These are phyloP conservation scores for Albatrellus ellisii DNA, from an alignment of 768 basidiomycete species.

Conservation along the genomic window DNA sequence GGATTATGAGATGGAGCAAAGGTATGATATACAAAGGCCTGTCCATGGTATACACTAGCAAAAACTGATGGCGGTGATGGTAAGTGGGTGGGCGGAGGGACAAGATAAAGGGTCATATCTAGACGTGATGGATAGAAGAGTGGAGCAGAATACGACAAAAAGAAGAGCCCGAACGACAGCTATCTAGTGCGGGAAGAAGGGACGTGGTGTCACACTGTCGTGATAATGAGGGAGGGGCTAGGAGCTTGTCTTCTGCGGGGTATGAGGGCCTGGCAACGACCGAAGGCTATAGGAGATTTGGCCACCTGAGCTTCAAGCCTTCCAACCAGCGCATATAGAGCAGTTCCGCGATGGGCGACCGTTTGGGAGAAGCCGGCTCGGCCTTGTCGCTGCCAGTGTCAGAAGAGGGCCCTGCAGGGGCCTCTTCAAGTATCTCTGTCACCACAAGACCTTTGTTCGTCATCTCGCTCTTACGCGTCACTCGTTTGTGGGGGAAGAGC, in stretches of 20 bases:
- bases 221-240: background rate
- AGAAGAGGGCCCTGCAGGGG: slow-evolving; percentile 14
- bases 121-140: background rate
- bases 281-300: slow-evolving; percentile 47
- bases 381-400: slow-evolving; percentile 26
- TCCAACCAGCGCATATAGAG: slow-evolving; percentile 97
- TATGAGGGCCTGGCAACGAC: no score
- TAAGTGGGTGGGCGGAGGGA: background rate
- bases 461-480: slow-evolving; percentile 75
- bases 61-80: background rate
- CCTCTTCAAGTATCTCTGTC: slow-evolving; percentile 66
- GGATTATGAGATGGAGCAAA: background rate
- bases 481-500: slow-evolving; percentile 71
- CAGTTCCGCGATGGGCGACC: slow-evolving; percentile 88
- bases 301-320: slow-evolving; percentile 85
- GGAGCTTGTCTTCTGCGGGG: background rate
- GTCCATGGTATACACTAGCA: background rate
- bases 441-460: slow-evolving; percentile 75
- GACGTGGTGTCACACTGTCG: background rate
- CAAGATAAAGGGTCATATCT: background rate
- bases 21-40: background rate
- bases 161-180: background rate
- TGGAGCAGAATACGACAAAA: background rate
- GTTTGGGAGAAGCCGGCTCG: slow-evolving; percentile 27
- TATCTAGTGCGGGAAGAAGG: background rate